These are phyloP conservation scores for Plasmodium billcollinsi DNA, from an alignment of 169 alveolate genomes.

Conservation along the genomic window DNA sequence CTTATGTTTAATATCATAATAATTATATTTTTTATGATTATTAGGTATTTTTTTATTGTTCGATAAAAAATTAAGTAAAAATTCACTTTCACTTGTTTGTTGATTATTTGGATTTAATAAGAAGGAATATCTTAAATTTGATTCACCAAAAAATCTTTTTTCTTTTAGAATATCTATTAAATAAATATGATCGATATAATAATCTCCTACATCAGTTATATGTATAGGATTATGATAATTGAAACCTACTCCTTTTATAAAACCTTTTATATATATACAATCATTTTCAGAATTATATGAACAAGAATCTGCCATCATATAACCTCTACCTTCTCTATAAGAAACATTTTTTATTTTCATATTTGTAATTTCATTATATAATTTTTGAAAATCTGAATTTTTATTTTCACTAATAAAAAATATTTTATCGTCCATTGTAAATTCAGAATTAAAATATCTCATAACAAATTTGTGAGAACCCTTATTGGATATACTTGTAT, in stretches of 20 bases:
- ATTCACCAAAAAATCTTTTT: constrained; percentile 40
- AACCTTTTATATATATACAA: constrained; percentile 80
- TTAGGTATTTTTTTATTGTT: background rate
- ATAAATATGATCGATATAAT: constrained; percentile 77
- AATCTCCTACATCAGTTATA: constrained; percentile 84
- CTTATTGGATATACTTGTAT: constrained; percentile 61
- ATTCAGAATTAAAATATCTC: constrained; percentile 85
- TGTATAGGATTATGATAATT: constrained; percentile 82
- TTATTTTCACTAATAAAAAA: constrained; percentile 46
- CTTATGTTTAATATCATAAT: constrained; percentile 12
- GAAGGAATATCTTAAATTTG: constrained; percentile 2
- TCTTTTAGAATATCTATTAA: constrained; percentile 77
- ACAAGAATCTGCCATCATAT: constrained; percentile 80
- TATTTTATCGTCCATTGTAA: constrained; percentile 81
- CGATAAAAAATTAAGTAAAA: constrained; percentile 68
- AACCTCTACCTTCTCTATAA: constrained; percentile 86
- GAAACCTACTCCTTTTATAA: constrained; percentile 85
- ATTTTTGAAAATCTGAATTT: constrained; percentile 24
- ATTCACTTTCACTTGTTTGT: constrained; percentile 45
- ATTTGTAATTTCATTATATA: constrained; percentile 76
- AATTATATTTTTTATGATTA: constrained; percentile 27
- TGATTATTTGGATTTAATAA: constrained; percentile 75
- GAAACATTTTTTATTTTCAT: constrained; percentile 76
- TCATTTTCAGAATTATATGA: constrained; percentile 73
- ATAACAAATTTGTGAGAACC: constrained; percentile 67